A percentile compares a stretch with the other conserved stretches of the same genome.
Conservation (phyloP, 305 asterid species). For the Solanum hybrid region DNA sequence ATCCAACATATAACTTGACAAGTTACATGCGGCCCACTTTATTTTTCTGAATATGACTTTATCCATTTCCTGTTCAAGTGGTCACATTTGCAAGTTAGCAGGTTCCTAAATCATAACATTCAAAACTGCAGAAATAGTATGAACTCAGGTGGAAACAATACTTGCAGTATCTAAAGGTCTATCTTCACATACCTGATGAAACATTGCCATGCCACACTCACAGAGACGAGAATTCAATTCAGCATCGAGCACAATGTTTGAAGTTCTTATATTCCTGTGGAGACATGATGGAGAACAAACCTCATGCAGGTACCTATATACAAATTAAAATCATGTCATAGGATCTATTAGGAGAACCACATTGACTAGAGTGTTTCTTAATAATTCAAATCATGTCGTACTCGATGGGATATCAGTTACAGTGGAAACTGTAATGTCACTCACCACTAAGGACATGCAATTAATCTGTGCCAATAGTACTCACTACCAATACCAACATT, state of each 20-base stretch:
- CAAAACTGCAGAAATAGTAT: background rate
- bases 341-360: background rate
- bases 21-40: background rate
- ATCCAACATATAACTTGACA: background rate
- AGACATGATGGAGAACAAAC: conserved; percentile 41
- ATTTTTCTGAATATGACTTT: background rate
- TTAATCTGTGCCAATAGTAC: background rate
- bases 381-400: background rate
- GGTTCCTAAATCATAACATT: background rate
- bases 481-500: background rate
- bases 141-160: background rate
- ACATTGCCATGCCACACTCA: conserved; percentile 44
- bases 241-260: conserved; percentile 47
- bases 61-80: background rate
- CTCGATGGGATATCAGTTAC: background rate
- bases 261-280: conserved; percentile 48
- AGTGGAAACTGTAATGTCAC: background rate
- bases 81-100: background rate
- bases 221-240: conserved; percentile 48
- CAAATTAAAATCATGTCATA: background rate
- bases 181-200: conserved; percentile 22
- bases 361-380: background rate
- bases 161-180: conserved; percentile 1
- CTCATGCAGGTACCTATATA: conserved; percentile 49
- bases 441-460: background rate